Conservation (phyloP, 805 yeast genomes). For the Myxozyma vanderwaltii region DNA sequence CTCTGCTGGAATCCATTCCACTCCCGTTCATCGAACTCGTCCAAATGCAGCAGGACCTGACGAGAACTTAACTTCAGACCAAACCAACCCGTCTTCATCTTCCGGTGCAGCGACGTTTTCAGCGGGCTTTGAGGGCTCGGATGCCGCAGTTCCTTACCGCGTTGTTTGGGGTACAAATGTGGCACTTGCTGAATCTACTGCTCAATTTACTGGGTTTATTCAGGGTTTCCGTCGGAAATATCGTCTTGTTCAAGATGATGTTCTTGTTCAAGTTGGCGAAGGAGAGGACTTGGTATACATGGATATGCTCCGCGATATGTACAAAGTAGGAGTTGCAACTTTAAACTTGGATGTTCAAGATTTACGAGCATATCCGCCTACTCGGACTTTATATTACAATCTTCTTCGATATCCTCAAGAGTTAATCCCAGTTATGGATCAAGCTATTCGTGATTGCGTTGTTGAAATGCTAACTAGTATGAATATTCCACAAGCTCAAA, state of each 20-base stretch:
- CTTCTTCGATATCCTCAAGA: conserved; percentile 93
- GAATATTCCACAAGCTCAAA: conserved; percentile 28
- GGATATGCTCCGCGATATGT: conserved; percentile 70
- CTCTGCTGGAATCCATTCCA: conserved; percentile 64
- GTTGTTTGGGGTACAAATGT: conserved; percentile 99
- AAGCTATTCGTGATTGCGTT: conserved; percentile 86
- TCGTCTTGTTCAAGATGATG: conserved; percentile 56
- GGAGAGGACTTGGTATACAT: conserved; percentile 78
- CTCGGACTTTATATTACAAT: conserved; percentile 81
- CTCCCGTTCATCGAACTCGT: conserved; percentile 62
- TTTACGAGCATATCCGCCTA: conserved; percentile 69
- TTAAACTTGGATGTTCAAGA: conserved; percentile 83
- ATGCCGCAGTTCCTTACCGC: conserved; percentile 40
- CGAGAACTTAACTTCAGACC: conserved; percentile 18
- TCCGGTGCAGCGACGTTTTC: conserved; percentile 25
- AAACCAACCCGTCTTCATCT: conserved; percentile 19
- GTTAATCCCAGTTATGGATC: conserved; percentile 97
- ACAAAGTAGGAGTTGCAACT: conserved; percentile 75
- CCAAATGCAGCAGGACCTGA: conserved; percentile 10
- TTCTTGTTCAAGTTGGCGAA: conserved; percentile 48
- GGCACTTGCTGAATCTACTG: conserved; percentile 83
- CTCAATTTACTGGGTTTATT: conserved; percentile 76
- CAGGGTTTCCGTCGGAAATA: conserved; percentile 80
- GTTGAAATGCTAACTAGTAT: conserved; percentile 65
- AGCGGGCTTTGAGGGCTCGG: conserved; percentile 34